Evolutionary conservation across 306 rosid species (phyloP).

Genomic region (Dalbergia cultrata): DNA sequence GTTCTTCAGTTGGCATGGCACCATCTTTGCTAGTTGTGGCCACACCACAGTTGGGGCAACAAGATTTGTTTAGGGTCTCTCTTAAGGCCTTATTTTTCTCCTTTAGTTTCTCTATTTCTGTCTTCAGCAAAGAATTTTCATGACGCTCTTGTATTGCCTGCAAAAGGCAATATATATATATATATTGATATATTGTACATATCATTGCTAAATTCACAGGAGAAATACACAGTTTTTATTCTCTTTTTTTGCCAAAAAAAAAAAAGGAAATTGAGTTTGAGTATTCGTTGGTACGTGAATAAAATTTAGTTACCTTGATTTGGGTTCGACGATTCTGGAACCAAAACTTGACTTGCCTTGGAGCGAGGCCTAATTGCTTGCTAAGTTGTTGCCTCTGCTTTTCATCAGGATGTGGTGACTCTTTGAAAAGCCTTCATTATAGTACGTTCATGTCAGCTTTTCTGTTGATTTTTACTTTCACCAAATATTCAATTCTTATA

Average conservation of each 20-base stretch:
- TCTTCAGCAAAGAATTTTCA: conserved; percentile 83
- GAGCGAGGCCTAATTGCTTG: conserved; percentile 93
- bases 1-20: conserved; percentile 77
- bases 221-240: not conserved
- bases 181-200: no score
- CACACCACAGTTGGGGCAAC: conserved; percentile 93
- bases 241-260: not conserved
- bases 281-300: not conserved
- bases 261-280: not conserved
- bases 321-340: conserved; percentile 99
- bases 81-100: conserved; percentile 82
- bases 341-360: conserved; percentile 98
- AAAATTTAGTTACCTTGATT: conserved; percentile 71
- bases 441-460: conserved; percentile 26
- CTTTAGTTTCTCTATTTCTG: conserved; percentile 85
- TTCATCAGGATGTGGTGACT: conserved; percentile 98
- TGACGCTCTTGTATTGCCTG: conserved; percentile 99
- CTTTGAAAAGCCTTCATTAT: conserved; percentile 81
- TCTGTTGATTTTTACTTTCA: not conserved
- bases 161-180: not conserved
- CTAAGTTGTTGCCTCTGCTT: conserved; percentile 96
- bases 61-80: conserved; percentile 73
- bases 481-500: not conserved
- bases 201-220: not conserved
- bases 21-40: conserved; percentile 66